Conservation (phyloP, 2,329 filamentous ascomycete species). For the Xylariaceae sp. region DNA sequence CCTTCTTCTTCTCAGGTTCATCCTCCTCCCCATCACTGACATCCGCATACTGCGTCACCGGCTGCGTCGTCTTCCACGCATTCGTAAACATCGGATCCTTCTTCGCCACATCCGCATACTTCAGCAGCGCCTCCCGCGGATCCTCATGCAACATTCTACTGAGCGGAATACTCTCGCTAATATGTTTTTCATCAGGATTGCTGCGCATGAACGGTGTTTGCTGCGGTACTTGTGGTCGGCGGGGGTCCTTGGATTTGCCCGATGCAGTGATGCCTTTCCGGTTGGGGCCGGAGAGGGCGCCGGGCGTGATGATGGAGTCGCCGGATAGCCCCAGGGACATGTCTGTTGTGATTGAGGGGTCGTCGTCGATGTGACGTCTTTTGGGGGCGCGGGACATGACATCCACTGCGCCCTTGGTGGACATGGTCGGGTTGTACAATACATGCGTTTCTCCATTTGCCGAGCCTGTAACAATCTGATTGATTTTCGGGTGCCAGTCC, state of each 20-base stretch:
- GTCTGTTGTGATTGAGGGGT: slow-evolving; percentile 81
- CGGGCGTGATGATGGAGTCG: slow-evolving; percentile 72
- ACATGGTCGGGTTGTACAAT: slow-evolving; percentile 84
- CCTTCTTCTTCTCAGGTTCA: slow-evolving; percentile 63
- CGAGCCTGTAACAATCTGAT: slow-evolving; percentile 92
- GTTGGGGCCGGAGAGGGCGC: slow-evolving; percentile 53
- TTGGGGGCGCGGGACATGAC: slow-evolving; percentile 94
- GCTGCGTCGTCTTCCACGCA: slow-evolving; percentile 89
- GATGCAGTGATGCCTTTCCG: slow-evolving; percentile 71
- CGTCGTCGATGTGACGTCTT: slow-evolving; percentile 91
- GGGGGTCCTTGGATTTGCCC: slow-evolving; percentile 71
- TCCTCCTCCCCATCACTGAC: slow-evolving; percentile 80
- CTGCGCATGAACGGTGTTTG: slow-evolving; percentile 87
- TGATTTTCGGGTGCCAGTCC: slow-evolving; percentile 89
- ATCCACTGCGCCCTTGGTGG: slow-evolving; percentile 73
- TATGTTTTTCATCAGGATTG: slow-evolving; percentile 84
- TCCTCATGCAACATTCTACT: slow-evolving; percentile 95
- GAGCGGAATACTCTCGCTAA: slow-evolving; percentile 82
- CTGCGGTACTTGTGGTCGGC: slow-evolving; percentile 77
- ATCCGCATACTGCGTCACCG: slow-evolving; percentile 85
- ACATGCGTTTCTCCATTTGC: slow-evolving; percentile 87
- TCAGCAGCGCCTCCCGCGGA: slow-evolving; percentile 85
- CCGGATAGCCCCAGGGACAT: slow-evolving; percentile 75
- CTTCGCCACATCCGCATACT: slow-evolving; percentile 90
- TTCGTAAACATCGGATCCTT: slow-evolving; percentile 93